A percentile compares a stretch with the other conserved stretches of the same genome.
Conservation (phyloP, 2,329 filamentous ascomycete species). For the Cladosporium austrohemisphaericum region DNA sequence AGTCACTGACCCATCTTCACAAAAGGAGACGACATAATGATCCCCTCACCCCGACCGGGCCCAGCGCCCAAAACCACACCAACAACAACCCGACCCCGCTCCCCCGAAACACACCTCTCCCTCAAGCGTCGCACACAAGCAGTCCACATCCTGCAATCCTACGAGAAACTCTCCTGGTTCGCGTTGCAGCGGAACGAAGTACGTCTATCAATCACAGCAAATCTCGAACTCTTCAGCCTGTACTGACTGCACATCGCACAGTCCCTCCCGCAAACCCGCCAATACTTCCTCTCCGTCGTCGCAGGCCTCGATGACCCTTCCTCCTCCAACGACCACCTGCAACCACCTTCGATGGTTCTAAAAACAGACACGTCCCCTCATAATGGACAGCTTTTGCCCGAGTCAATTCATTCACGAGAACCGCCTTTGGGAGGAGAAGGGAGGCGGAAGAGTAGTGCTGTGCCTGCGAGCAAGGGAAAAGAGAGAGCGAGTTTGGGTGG, state of each 20-base stretch:
- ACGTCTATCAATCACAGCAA: constrained; percentile 4
- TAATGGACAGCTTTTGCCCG: not conserved
- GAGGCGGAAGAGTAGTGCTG: not conserved
- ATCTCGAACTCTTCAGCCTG: not conserved
- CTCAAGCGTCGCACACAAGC: constrained; percentile 24
- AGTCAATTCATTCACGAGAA: not conserved
- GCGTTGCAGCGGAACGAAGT: constrained; percentile 29
- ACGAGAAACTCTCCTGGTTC: constrained; percentile 31
- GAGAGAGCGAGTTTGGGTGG: constrained; percentile 9
- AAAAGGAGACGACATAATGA: too few species aligned
- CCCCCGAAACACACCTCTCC: constrained; percentile 27
- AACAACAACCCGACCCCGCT: constrained; percentile 1
- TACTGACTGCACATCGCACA: constrained; percentile 10
- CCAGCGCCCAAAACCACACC: not conserved
- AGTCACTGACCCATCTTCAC: too few species aligned
- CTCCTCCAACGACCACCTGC: constrained; percentile 21
- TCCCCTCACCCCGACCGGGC: too few species aligned
- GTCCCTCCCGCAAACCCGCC: constrained; percentile 33
- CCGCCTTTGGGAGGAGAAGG: not conserved
- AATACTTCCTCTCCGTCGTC: constrained; percentile 30
- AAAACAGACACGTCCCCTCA: constrained; percentile 26
- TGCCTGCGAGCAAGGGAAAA: constrained; percentile 6
- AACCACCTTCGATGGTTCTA: constrained; percentile 21
- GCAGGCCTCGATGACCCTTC: constrained; percentile 28
- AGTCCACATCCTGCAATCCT: constrained; percentile 29